Evolutionary conservation across 345 rosid genomes (phyloP).

Genomic region (Jatropha curcas): DNA sequence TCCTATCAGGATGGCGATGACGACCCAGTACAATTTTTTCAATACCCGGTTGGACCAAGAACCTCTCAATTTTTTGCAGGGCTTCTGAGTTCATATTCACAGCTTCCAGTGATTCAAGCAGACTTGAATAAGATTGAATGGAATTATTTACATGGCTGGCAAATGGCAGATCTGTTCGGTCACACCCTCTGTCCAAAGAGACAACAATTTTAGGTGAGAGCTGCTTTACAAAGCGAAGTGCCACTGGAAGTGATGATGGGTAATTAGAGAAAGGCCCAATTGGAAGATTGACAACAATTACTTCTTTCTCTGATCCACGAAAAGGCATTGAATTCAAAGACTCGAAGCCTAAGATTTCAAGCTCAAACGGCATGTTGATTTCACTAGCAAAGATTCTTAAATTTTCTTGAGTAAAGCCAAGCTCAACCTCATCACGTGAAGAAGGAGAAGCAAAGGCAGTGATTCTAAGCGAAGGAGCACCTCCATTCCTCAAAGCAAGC

Average conservation of each 20-base stretch:
- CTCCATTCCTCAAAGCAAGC: constrained; percentile 54
- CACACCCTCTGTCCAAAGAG: constrained; percentile 30
- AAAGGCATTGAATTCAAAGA: constrained; percentile 40
- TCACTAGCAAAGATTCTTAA: constrained; percentile 72
- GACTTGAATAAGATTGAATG: constrained; percentile 26
- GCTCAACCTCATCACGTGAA: constrained; percentile 56
- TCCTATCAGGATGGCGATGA: constrained; percentile 19
- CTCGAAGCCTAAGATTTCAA: constrained; percentile 63
- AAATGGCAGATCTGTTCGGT: constrained; percentile 31
- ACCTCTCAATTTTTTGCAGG: constrained; percentile 29
- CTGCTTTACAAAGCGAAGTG: constrained; percentile 27
- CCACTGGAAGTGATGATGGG: constrained; percentile 44
- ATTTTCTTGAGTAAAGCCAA: constrained; percentile 67
- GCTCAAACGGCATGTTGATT: constrained; percentile 62
- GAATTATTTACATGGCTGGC: constrained; percentile 25
- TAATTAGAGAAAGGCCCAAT: constrained; percentile 51
- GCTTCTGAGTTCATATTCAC: constrained; percentile 24
- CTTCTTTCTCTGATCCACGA: constrained; percentile 43
- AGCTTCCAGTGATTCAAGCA: constrained; percentile 34
- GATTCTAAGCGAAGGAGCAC: constrained; percentile 59
- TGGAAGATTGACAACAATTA: constrained; percentile 74
- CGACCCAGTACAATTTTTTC: constrained; percentile 27
- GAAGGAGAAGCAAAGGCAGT: constrained; percentile 69
- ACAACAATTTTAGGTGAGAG: constrained; percentile 30
- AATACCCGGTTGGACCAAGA: constrained; percentile 27